Evolutionary conservation across 345 rosid species (phyloP), one percentile per base, ranked within the genome.

Genomic region (Reutealis trisperma): DNA sequence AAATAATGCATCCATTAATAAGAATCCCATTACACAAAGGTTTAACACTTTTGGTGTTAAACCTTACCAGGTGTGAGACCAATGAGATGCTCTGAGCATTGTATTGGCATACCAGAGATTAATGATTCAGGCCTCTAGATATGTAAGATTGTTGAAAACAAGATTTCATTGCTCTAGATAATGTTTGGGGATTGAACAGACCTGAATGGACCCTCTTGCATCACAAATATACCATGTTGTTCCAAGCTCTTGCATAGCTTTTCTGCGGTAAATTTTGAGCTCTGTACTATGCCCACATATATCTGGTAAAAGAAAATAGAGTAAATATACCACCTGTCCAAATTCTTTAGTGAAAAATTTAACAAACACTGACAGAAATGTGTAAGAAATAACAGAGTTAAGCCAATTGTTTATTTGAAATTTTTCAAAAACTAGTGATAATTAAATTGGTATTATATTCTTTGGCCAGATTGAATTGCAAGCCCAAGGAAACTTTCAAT

Each of bases 201-300:
- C 98, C 91, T 92, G 63, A 87, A 75, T 41, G 88, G 83, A 73
- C 91, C 70, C 75, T 88, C 88, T 41, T 76, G 81, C 92, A 92
- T 86, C 30, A 90, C 80, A 47, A 87, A 88, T 34, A 96, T 82
- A 27, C 96, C 97, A 22, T 89, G 88, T 82, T 86, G 87, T 81
- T 90, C 86, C 83, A 96, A 87, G 74, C 87, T 85, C 86, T 86
- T 90, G 85, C 87, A 77, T 67, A 92, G 86, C 42, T 84, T 82
- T 59, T 81, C 89, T 51, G 85, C 90, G 14, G 88, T 85, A 65
- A 87, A 65, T 41, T 88, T 88, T 27, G 87, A 79, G 70, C 86
- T 84, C 75, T 90, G 86, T 67, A 66, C 79, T 55, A 96, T 71
- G 44, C 90, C 90, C 47, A 91, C 66, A 77, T 82, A 92, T 81